Evolutionary conservation across 371 early-diverging fungal species (phyloP).

Genomic region (Saksenaea vasiformis): DNA sequence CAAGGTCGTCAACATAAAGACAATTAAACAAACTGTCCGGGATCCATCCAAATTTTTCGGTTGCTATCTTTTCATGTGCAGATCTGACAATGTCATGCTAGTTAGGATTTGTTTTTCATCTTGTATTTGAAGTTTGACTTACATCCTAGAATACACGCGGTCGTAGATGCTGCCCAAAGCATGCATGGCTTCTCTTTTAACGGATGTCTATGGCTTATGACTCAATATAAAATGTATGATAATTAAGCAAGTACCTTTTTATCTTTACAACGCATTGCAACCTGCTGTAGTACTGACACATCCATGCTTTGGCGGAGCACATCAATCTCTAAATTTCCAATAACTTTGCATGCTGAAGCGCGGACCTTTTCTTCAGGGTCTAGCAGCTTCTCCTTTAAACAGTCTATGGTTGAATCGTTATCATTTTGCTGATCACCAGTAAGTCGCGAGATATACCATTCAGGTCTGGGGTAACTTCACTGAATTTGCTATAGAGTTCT

Average conservation of each 20-base stretch:
- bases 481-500: constrained; percentile 68
- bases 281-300: constrained; percentile 58
- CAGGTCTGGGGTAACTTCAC: constrained; percentile 68
- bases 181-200: constrained; percentile 75
- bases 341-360: constrained; percentile 65
- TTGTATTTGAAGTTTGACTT: constrained; percentile 19
- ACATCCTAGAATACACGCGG: constrained; percentile 69
- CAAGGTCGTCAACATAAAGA: constrained; percentile 80
- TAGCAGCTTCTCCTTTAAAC: constrained; percentile 70
- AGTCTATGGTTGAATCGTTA: constrained; percentile 28
- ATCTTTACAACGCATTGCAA: constrained; percentile 85
- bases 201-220: constrained; percentile 36
- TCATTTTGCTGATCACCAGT: constrained; percentile 7
- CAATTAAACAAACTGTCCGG: constrained; percentile 75
- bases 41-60: constrained; percentile 77
- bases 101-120: not conserved
- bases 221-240: not conserved
- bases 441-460: constrained; percentile 46
- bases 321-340: constrained; percentile 67
- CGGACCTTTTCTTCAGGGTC: constrained; percentile 97
- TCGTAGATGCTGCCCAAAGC: constrained; percentile 74
- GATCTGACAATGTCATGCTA: not conserved
- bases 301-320: constrained; percentile 55
- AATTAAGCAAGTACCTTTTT: constrained; percentile 61
- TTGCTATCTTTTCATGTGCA: constrained; percentile 20